Conservation (phyloP, 108 stramenopile species). For the Cyclotella choctawhatcheeana region DNA sequence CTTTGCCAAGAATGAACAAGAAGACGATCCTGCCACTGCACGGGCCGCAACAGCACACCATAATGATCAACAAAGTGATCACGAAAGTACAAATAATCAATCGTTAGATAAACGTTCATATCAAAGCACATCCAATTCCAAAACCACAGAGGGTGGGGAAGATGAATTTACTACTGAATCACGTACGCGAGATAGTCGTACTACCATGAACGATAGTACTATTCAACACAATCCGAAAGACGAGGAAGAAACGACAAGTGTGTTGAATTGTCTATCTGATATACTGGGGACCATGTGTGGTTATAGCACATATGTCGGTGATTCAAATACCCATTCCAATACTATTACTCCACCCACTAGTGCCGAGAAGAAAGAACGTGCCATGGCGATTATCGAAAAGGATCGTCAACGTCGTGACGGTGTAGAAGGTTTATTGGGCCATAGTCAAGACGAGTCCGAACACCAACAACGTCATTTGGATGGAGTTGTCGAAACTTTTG, state of each 20-base stretch:
- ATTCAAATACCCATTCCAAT: slow-evolving; percentile 10
- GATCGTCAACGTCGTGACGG: background rate
- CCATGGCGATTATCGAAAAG: slow-evolving; percentile 26
- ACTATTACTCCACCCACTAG: background rate
- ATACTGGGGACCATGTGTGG: slow-evolving; percentile 34
- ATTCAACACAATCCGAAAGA: background rate
- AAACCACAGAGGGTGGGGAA: background rate
- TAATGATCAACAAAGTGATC: too few species aligned
- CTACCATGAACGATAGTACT: background rate
- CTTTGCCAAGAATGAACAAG: slow-evolving; percentile 21
- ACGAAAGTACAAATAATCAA: background rate
- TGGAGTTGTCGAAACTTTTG: background rate
- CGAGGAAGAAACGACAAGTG: slow-evolving; percentile 11
- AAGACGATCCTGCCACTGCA: background rate
- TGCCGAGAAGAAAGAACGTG: slow-evolving; percentile 9
- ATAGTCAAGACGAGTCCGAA: slow-evolving; percentile 8
- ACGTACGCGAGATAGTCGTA: background rate
- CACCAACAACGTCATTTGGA: background rate
- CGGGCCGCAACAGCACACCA: background rate
- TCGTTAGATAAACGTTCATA: background rate
- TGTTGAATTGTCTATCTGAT: slow-evolving; percentile 30
- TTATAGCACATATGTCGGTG: slow-evolving; percentile 9
- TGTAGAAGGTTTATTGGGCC: slow-evolving; percentile 7
- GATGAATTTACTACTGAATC: too few species aligned
- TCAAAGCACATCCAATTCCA: background rate